These are phyloP conservation scores for Fusarium sp. DNA, from an alignment of 2,329 filamentous ascomycete species.

Conservation along the genomic window DNA sequence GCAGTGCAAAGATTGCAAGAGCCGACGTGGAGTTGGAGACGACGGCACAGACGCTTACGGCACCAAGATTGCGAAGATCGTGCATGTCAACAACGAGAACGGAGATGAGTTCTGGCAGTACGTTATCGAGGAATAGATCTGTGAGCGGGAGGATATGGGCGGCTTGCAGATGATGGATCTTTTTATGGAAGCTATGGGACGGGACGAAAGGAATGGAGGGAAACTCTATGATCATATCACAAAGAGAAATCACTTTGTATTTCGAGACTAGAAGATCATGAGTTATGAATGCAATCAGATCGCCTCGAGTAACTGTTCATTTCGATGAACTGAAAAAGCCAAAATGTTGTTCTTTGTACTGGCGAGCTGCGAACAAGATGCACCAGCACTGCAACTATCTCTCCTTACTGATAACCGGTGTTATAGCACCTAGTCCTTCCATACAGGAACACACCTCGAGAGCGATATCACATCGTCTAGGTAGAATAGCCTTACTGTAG, in stretches of 20 bases:
- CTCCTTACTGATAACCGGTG: background rate
- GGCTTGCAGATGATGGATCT: background rate
- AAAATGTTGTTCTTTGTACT: background rate
- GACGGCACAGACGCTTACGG: slow-evolving; percentile 28
- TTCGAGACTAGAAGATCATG: background rate
- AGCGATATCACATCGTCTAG: background rate
- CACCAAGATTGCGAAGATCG: slow-evolving; percentile 30
- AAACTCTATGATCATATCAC: background rate
- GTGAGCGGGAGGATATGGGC: background rate
- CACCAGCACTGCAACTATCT: too few species aligned
- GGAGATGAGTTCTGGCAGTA: slow-evolving; percentile 29
- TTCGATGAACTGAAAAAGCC: background rate
- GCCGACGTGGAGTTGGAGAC: slow-evolving; percentile 23
- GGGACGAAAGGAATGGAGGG: too few species aligned
- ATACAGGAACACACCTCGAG: background rate
- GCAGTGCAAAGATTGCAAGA: slow-evolving; percentile 30
- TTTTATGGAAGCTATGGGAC: background rate
- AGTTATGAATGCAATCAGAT: background rate
- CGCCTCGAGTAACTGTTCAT: background rate
- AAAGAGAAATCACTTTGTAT: background rate
- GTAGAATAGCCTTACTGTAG: background rate
- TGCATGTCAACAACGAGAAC: slow-evolving; percentile 17
- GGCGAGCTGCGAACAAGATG: background rate
- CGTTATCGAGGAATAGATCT: background rate
- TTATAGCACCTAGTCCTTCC: background rate